These are phyloP conservation scores for Sphaerulina vaccinii DNA, from an alignment of 2,329 filamentous ascomycete genomes.

Conservation along the genomic window DNA sequence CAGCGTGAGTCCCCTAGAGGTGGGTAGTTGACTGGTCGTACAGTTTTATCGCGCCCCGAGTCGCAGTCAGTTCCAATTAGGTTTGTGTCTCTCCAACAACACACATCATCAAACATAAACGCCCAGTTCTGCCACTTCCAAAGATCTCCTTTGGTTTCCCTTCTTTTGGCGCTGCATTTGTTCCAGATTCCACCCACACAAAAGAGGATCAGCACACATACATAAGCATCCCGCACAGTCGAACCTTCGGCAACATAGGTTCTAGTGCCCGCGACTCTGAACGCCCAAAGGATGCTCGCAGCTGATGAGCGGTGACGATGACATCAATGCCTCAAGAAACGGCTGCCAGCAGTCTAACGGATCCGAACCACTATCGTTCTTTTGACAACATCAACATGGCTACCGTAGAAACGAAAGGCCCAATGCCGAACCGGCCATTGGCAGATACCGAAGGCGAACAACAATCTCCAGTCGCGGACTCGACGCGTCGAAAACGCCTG, in stretches of 20 bases:
- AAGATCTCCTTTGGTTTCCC: neutral
- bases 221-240: slow-evolving; percentile 15
- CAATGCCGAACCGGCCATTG: slow-evolving; percentile 16
- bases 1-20: neutral
- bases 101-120: neutral
- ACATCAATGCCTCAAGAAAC: slow-evolving; percentile 13
- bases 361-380: slow-evolving; percentile 8
- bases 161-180: neutral
- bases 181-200: neutral
- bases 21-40: slow-evolving; percentile 8
- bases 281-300: slow-evolving; percentile 18
- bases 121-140: neutral
- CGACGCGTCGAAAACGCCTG: slow-evolving; percentile 26
- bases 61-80: slow-evolving; percentile 16
- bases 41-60: slow-evolving; percentile 23
- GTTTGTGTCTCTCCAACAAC: slow-evolving; percentile 10
- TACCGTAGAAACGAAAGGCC: slow-evolving; percentile 1
- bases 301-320: slow-evolving; percentile 13
- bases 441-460: slow-evolving; percentile 11
- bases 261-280: slow-evolving; percentile 15
- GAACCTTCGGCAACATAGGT: slow-evolving; percentile 11
- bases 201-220: slow-evolving; percentile 1
- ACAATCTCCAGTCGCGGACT: slow-evolving; percentile 15
- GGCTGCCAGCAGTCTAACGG: slow-evolving; percentile 6
- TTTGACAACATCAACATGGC: slow-evolving; percentile 11